Conservation (phyloP, 2,329 filamentous ascomycete genomes). For the Claviceps sp. region DNA sequence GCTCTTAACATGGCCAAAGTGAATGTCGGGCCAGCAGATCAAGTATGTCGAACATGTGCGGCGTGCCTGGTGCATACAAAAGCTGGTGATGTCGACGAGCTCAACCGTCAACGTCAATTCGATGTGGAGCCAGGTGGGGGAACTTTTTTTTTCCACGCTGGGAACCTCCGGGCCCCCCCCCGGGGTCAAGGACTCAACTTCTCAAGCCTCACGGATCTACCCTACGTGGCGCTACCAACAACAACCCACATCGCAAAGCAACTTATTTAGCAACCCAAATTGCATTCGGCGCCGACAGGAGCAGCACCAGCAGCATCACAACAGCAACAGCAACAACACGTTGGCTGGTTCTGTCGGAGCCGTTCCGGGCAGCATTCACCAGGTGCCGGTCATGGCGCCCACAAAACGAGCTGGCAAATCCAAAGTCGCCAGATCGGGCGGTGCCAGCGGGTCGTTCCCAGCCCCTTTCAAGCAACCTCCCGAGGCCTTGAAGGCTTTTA, state of each 20-base stretch:
- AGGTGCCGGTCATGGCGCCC: slow-evolving; percentile 16
- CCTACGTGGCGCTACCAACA: too few species aligned
- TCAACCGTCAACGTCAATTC: neutral
- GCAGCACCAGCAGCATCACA: too few species aligned
- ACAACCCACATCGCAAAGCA: too few species aligned
- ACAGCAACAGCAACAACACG: neutral
- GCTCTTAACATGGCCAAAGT: slow-evolving; percentile 29
- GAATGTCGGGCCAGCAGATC: slow-evolving; percentile 2
- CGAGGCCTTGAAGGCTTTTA: slow-evolving; percentile 48
- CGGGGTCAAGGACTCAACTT: too few species aligned
- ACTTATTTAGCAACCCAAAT: too few species aligned
- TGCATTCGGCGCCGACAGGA: too few species aligned
- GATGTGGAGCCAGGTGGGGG: neutral
- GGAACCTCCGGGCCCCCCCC: too few species aligned
- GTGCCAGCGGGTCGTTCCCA: slow-evolving; percentile 28
- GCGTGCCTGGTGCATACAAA: neutral
- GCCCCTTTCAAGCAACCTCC: slow-evolving; percentile 57
- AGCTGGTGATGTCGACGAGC: neutral
- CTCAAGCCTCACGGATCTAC: too few species aligned
- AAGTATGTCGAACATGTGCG: neutral
- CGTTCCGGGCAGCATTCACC: neutral
- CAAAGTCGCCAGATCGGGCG: slow-evolving; percentile 13
- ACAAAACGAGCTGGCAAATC: slow-evolving; percentile 20
- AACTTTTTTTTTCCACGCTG: neutral
- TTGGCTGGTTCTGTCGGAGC: neutral